Conservation (phyloP, 768 basidiomycete genomes). For the Leucocoprinus sp. region DNA sequence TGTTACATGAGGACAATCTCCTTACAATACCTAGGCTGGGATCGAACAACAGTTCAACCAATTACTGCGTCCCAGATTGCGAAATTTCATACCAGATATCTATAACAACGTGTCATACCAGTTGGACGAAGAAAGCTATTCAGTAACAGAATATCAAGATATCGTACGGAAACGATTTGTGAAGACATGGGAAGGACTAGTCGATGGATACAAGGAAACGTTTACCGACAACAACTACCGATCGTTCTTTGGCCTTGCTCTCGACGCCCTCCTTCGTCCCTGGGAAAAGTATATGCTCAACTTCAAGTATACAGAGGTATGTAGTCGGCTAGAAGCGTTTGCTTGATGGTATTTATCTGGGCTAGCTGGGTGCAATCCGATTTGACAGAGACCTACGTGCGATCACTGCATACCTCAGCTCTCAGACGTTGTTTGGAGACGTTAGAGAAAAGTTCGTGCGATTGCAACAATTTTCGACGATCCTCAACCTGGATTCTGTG, state of each 20-base stretch:
- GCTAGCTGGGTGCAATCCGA: conserved; percentile 87
- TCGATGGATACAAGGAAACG: conserved; percentile 83
- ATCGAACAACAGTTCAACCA: conserved; percentile 96
- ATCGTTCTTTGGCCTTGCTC: conserved; percentile 72
- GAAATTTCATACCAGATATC: conserved; percentile 76
- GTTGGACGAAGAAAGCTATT: conserved; percentile 83
- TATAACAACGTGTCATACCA: conserved; percentile 88
- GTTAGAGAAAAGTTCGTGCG: conserved; percentile 87
- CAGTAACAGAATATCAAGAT: conserved; percentile 79
- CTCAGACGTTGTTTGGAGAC: conserved; percentile 86
- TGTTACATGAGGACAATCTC: not conserved
- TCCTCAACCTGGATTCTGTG: conserved; percentile 82
- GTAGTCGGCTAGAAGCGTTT: conserved; percentile 13
- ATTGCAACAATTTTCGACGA: conserved; percentile 86
- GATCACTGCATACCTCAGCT: conserved; percentile 73
- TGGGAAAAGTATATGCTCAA: conserved; percentile 87
- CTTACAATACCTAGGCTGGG: conserved; percentile 43
- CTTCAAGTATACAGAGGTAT: conserved; percentile 82
- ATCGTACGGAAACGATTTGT: conserved; percentile 84
- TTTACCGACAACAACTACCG: conserved; percentile 88
- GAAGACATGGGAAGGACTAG: conserved; percentile 76
- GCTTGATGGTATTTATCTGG: not conserved
- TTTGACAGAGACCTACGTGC: conserved; percentile 90
- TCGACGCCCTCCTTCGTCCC: conserved; percentile 86
- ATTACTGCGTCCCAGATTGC: conserved; percentile 77